Evolutionary conservation across 805 yeast species (phyloP), one percentile per base, ranked within the genome.

Genomic region (Candida argentea): DNA sequence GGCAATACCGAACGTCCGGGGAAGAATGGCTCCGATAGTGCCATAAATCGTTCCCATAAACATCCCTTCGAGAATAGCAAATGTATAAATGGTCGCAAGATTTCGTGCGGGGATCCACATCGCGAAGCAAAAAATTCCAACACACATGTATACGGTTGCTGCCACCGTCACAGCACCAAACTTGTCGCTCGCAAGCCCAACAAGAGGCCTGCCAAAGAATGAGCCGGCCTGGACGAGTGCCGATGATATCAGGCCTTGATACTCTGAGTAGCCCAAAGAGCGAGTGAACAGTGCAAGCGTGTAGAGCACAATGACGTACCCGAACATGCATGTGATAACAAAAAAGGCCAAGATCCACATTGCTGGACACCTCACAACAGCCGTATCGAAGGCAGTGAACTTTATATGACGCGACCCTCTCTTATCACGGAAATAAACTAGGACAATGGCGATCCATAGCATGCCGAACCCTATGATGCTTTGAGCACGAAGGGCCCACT

Each of bases 61-160:
- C 19, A 33, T 32, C 10, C 50, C 50, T 27, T 35, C 30, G 5
- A 44, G 15, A 12, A 45, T 12, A 4, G 36, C 36, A 26, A 34
- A 34, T 12, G 12, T 39, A 10, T 42, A 14, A 6, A 43, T 26
- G 13, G 39, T 44, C 21, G 40, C 49, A 19, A 26, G 42, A 32
- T 41, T 44, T 12, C 36, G 30, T 2, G 48, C 46, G 2, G 50
- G 50, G 21, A 46, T 38, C 50, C 50, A 44, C 40, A 46, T 45
- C 4, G 40, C 48, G 24, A 44, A 41, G 16, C 39, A 39, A 14
- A 42, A 37, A 8, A 43, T 29, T 7, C 39, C 42, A 11, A 33
- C 25, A 4, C 44, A 14, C 12, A 37, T 13, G 34, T 46, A 44
- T 8, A 43, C 43, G 10, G 24, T 31, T n/a, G 31, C 24, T 3